These are phyloP conservation scores for Boechera divaricarpa DNA, from an alignment of 345 rosid species.

Conservation along the genomic window DNA sequence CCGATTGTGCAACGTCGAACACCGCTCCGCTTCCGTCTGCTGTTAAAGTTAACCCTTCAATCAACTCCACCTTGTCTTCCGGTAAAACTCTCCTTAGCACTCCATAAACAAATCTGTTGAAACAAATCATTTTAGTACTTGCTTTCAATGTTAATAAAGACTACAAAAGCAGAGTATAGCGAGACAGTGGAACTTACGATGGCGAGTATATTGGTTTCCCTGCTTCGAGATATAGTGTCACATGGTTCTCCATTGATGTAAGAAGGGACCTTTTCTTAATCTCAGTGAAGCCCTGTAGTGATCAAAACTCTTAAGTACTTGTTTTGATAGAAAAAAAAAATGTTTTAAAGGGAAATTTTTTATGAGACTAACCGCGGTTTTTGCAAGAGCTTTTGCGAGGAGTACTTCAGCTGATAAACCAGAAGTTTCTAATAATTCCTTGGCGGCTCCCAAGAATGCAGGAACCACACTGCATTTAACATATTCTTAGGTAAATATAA, in stretches of 20 bases:
- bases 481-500: neutral
- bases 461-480: slow-evolving; percentile 79
- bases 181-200: slow-evolving; percentile 61
- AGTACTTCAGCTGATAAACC: slow-evolving; percentile 82
- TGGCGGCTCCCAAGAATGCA: slow-evolving; percentile 79
- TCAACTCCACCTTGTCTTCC: slow-evolving; percentile 83
- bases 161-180: neutral
- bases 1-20: slow-evolving; percentile 73
- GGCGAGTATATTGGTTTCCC: slow-evolving; percentile 72
- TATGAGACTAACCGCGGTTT: slow-evolving; percentile 65
- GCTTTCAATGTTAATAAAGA: neutral
- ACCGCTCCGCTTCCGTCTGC: slow-evolving; percentile 86
- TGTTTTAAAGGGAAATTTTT: neutral
- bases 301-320: slow-evolving; percentile 14
- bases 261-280: slow-evolving; percentile 88
- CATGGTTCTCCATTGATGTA: slow-evolving; percentile 87
- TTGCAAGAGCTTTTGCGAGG: slow-evolving; percentile 95
- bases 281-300: slow-evolving; percentile 83
- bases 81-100: slow-evolving; percentile 85
- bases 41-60: slow-evolving; percentile 77
- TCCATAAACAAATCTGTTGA: slow-evolving; percentile 63
- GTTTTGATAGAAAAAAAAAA: neutral
- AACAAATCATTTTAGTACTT: slow-evolving; percentile 13
- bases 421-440: slow-evolving; percentile 69
- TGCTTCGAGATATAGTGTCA: slow-evolving; percentile 74